These are phyloP conservation scores for Geotrichum macrosporum DNA, from an alignment of 1,139 yeast species.

Conservation along the genomic window DNA sequence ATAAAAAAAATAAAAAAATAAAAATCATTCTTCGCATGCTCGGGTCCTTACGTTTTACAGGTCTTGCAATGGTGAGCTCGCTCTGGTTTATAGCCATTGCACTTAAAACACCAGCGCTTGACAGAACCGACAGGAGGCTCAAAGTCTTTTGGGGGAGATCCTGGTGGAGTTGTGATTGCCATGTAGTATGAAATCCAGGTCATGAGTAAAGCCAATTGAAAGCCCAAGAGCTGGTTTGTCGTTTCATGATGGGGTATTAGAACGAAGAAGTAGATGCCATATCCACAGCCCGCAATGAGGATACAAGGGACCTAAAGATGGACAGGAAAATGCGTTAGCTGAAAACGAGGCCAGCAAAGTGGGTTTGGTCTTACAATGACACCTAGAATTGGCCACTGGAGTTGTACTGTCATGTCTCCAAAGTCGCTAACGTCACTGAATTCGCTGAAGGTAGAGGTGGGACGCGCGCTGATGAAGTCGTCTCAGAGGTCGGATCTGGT, in stretches of 20 bases:
- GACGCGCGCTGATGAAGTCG: too few species aligned
- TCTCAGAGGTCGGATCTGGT: too few species aligned
- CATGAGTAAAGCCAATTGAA: constrained; percentile 49
- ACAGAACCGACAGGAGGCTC: constrained; percentile 43
- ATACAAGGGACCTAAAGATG: constrained; percentile 57
- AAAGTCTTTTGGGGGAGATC: constrained; percentile 49
- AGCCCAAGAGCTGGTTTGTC: constrained; percentile 43
- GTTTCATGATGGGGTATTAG: constrained; percentile 45
- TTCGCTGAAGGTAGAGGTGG: too few species aligned
- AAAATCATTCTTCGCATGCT: background rate
- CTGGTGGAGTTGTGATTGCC: constrained; percentile 59
- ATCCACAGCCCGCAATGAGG: constrained; percentile 59
- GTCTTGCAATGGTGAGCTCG: constrained; percentile 73
- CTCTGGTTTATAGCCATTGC: constrained; percentile 65
- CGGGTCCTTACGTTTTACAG: constrained; percentile 30
- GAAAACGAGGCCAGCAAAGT: background rate
- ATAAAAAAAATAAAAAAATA: background rate
- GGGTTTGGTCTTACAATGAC: constrained; percentile 29
- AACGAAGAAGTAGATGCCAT: constrained; percentile 59
- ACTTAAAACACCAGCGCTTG: constrained; percentile 63
- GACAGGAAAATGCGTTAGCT: background rate
- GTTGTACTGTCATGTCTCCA: constrained; percentile 32
- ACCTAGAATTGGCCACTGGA: constrained; percentile 35
- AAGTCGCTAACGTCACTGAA: too few species aligned
- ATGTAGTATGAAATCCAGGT: constrained; percentile 67